Base-by-base conservation (phyloP, 208 protist species). In the Leishmania guyanensis region DNA sequence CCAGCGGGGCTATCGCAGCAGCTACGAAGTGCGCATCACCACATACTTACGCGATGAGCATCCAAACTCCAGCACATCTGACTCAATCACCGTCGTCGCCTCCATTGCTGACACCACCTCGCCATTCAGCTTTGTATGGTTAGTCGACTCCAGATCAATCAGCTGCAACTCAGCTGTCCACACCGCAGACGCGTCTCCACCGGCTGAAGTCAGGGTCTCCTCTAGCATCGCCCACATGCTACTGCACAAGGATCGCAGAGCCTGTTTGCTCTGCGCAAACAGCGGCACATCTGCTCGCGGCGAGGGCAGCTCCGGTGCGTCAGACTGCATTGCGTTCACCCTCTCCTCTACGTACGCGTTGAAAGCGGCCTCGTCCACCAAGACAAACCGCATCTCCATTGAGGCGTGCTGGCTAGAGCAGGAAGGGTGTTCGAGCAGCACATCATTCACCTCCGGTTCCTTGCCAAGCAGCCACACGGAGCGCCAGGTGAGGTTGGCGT, bases 371-470 rank as follows among this genome's bases (percentile, higher is more conserved):
- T 85, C 79, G 60, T 85, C 83, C 0, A 70, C 48, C n/a, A 88
- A 56, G n/a, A 81, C 78, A 78, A 97, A 97, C 20, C 87, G 81
- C 66, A 94, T 88, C 69, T 93, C 87, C 12, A 97, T 56, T 0
- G 86, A 89, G 12, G 94, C 94, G 84, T 97, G 94, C 76, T 97
- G 94, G 1, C 78, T 77, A 17, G 94, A 97, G 83, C 94, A 97
- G 79, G 91, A 95, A 0, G 88, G 88, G 88, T 97, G 94, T 26
- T 92, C 92, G 0, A 94, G 79, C 10, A 75, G 78, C 39, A 95
- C 82, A 77, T 97, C 92, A 76, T 90, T 93, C 36, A 95, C 54
- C 6, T 43, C 72, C 6, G 82, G 79, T 33, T 96, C 92, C 54
- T 91, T 94, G 0, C 94, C 94, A 3, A 94, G 22, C 12, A 97